Base-by-base conservation (phyloP, 192 early-diverging fungal species). In the Backusella luteola region DNA sequence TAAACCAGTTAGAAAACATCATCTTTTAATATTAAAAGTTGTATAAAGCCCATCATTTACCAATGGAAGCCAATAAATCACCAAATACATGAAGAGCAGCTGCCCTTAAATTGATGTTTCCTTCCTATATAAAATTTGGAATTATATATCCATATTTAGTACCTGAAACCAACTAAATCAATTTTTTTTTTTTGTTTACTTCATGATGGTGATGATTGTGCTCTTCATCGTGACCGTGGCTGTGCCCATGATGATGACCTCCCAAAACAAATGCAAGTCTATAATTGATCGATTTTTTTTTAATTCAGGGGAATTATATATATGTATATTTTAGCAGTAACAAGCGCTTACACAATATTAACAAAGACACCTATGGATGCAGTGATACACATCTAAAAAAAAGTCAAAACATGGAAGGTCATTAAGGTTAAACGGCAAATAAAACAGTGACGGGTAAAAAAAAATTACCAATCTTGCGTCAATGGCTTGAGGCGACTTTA, bases 71-170 rank as follows among this genome's bases (percentile, higher is more conserved):
- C 6, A 96, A 75, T 21, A 96, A 79, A 80, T 96, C 94, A n/a
- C 93, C 93, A 35, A 96, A 77, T 34, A 95, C 94, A 76, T 96
- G 94, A 34, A 96, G 78, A 8, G 87, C 85, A 0, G 94, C 94
- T 9, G 94, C 87, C 6, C 88, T 85, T 49, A 93, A 80, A 82
- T 95, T 91, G 36, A 91, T 88, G 72, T 89, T 92, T n/a, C 68
- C 26, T 85, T 82, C 77, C 74, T 77, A 76, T 14, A 21, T 14
- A 21, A 12, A 15, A 56, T 34, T 5, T n/a, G 42, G 35, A 38
- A 23, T 41, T 70, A 56, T 38, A 38, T 38, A 53, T 53, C 21
- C n/a, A 41, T 49, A 32, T 76, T 32, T 49, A 44, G 34, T 76
- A 59, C 53, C 21, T 59, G 53, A 59, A 59, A 59, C 53, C 21